Evolutionary conservation across 2,329 filamentous ascomycete species (phyloP).

Genomic region (Penicillium psychrosexuale): DNA sequence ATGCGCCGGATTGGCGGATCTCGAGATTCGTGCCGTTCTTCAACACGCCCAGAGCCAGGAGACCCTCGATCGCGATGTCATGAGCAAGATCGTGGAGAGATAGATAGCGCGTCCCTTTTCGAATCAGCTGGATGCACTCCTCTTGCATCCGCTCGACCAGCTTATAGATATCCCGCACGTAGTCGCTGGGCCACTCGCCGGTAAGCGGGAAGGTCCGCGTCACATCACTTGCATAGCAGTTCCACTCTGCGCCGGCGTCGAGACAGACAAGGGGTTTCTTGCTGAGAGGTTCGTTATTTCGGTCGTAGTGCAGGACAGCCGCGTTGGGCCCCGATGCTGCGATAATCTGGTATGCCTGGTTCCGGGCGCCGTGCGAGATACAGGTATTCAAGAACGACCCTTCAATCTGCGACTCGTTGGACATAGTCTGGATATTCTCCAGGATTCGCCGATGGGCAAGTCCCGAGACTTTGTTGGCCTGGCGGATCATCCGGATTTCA

Average conservation of each 20-base stretch:
- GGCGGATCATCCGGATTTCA: conserved; percentile 69
- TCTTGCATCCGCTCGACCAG: conserved; percentile 85
- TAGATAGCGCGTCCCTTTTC: conserved; percentile 74
- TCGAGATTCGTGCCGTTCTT: conserved; percentile 58
- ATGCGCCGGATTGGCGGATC: conserved; percentile 37
- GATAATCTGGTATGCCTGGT: conserved; percentile 86
- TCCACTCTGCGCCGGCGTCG: conserved; percentile 77
- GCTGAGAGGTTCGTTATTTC: conserved; percentile 67
- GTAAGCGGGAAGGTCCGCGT: conserved; percentile 84
- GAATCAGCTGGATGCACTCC: conserved; percentile 69
- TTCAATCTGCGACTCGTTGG: conserved; percentile 79
- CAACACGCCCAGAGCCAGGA: conserved; percentile 73
- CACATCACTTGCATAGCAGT: conserved; percentile 69
- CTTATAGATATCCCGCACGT: conserved; percentile 72
- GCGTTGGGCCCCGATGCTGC: conserved; percentile 76
- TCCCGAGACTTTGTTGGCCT: conserved; percentile 69
- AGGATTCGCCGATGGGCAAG: conserved; percentile 64
- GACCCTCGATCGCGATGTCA: conserved; percentile 73
- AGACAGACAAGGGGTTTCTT: conserved; percentile 77
- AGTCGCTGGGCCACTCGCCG: conserved; percentile 58
- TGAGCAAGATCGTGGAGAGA: conserved; percentile 78
- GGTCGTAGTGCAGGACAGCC: conserved; percentile 82
- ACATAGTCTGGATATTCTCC: conserved; percentile 58
- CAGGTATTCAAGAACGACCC: conserved; percentile 75
- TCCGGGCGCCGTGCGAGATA: conserved; percentile 69